A percentile compares a stretch with the other conserved stretches of the same genome.
phyloP scores from a whole-genome alignment of 306 rosid species.

The Begonia loranthoides region DNA sequence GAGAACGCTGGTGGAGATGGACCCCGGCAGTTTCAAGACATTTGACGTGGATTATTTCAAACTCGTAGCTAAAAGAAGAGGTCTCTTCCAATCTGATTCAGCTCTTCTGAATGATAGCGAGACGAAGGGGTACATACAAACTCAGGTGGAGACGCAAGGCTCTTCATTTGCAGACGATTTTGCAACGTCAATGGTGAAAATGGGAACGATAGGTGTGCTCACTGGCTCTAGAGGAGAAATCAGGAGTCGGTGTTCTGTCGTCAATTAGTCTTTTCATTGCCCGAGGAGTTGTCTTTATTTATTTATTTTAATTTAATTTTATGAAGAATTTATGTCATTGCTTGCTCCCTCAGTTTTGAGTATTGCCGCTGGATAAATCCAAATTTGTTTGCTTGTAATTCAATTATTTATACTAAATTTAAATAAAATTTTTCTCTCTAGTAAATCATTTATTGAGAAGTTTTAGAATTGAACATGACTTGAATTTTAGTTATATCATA shows the following conservation, averaged over 20 bases:
- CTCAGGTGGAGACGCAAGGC: slow-evolving; percentile 13
- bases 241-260: slow-evolving; percentile 15
- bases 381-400: too few species aligned
- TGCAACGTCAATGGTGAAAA: slow-evolving; percentile 21
- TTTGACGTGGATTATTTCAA: slow-evolving; percentile 23
- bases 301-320: too few species aligned
- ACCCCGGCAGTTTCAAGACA: slow-evolving; percentile 32
- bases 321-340: too few species aligned
- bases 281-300: too few species aligned
- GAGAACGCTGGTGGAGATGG: slow-evolving; percentile 25
- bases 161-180: slow-evolving; percentile 20
- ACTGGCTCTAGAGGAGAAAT: slow-evolving; percentile 25
- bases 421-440: too few species aligned
- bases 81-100: slow-evolving; percentile 30
- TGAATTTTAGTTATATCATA: too few species aligned
- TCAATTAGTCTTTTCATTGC: slow-evolving; percentile 4
- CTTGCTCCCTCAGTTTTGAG: too few species aligned
- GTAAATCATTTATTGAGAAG: too few species aligned
- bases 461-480: too few species aligned
- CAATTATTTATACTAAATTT: too few species aligned
- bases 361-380: too few species aligned
- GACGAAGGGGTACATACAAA: slow-evolving; percentile 15
- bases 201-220: slow-evolving; percentile 29
- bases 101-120: slow-evolving; percentile 24
- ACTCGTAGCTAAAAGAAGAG: slow-evolving; percentile 24